Conservation (phyloP, 305 asterid genomes). For the Solanum hybrid region DNA sequence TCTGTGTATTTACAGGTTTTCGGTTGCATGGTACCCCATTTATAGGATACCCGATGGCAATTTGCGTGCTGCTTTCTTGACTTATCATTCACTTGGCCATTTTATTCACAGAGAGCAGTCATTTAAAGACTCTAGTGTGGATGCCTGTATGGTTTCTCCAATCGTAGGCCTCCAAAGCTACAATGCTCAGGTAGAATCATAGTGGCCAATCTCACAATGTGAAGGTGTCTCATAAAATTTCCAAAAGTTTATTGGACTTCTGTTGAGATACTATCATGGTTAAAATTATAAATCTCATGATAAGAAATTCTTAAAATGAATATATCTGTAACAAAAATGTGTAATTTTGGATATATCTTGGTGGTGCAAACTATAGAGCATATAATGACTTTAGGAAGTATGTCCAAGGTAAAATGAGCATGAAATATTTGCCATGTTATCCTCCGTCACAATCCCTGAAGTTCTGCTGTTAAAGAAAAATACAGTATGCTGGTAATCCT, state of each 20-base stretch:
- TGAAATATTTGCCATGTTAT: background rate
- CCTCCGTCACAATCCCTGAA: background rate
- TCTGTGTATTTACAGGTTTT: constrained; percentile 14
- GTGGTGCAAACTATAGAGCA: background rate
- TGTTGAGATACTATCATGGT: background rate
- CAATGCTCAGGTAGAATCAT: constrained; percentile 21
- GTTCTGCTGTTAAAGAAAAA: background rate
- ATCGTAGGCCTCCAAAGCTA: constrained; percentile 19
- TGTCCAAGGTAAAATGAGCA: background rate
- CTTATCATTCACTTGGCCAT: constrained; percentile 26
- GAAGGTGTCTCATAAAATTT: background rate
- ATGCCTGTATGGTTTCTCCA: constrained; percentile 16
- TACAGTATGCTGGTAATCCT: background rate
- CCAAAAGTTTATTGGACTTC: background rate
- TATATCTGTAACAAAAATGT: background rate
- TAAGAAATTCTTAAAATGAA: background rate
- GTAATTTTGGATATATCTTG: background rate
- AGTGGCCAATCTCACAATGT: background rate
- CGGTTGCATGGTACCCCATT: constrained; percentile 27
- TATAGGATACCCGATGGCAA: constrained; percentile 23
- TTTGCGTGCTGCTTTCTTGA: constrained; percentile 25
- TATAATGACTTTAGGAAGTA: background rate
- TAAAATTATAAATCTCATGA: background rate
- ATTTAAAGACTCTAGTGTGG: background rate
- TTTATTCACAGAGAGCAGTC: constrained; percentile 8